Evolutionary conservation across 2,329 filamentous ascomycete species (phyloP).

Genomic region (Elsinoe arachidis): DNA sequence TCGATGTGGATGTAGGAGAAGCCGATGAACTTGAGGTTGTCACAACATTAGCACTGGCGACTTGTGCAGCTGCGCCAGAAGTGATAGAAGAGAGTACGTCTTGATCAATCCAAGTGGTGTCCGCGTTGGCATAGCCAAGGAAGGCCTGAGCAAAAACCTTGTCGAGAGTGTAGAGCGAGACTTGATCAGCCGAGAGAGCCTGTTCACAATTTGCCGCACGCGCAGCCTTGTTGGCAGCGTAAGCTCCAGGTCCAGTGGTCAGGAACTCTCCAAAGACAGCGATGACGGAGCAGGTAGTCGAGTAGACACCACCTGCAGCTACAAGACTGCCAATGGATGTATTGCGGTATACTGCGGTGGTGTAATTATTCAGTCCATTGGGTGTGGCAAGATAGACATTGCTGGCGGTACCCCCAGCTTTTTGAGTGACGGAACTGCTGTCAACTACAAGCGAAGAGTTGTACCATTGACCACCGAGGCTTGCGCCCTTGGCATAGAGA

Average conservation of each 20-base stretch:
- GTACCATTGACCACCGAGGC: constrained; percentile 15
- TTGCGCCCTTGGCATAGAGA: constrained; percentile 16
- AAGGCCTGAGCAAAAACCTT: constrained; percentile 31
- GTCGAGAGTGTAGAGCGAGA: constrained; percentile 30
- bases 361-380: constrained; percentile 29
- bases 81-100: constrained; percentile 28
- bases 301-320: constrained; percentile 31
- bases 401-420: constrained; percentile 22
- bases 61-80: constrained; percentile 24
- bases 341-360: constrained; percentile 35
- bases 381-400: constrained; percentile 37
- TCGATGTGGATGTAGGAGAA: constrained; percentile 15
- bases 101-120: constrained; percentile 32
- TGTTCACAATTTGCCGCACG: constrained; percentile 29
- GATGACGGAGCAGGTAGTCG: constrained; percentile 17
- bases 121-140: constrained; percentile 27
- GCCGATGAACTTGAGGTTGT: constrained; percentile 17
- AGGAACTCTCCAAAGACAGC: constrained; percentile 36
- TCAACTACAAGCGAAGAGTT: constrained; percentile 18
- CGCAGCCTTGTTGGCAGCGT: constrained; percentile 28
- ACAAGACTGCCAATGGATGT: constrained; percentile 33
- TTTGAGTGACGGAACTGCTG: constrained; percentile 15
- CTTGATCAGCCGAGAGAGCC: constrained; percentile 26
- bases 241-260: constrained; percentile 35
- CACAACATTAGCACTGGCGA: constrained; percentile 15